These are phyloP conservation scores for Microcos paniculata DNA, from an alignment of 345 rosid species.

Conservation along the genomic window DNA sequence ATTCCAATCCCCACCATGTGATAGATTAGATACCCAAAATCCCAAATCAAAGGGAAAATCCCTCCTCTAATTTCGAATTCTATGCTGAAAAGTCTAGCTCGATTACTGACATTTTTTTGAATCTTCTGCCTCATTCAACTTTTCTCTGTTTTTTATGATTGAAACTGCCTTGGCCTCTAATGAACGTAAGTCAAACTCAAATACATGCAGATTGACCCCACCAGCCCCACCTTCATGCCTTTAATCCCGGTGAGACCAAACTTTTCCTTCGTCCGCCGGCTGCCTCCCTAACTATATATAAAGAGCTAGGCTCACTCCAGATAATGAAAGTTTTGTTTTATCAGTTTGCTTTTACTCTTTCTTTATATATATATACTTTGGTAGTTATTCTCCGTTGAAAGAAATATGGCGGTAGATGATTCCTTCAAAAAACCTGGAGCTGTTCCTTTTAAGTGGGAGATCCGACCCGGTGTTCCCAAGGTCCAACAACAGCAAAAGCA, in stretches of 20 bases:
- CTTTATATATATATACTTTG: background rate
- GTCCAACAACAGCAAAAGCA: constrained; percentile 27
- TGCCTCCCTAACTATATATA: background rate
- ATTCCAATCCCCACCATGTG: background rate
- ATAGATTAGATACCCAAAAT: background rate
- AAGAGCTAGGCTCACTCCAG: background rate
- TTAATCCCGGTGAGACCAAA: constrained; percentile 41
- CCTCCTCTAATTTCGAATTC: constrained; percentile 10
- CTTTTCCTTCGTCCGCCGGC: background rate
- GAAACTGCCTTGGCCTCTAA: background rate
- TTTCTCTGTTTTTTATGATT: background rate
- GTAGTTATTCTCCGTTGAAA: background rate
- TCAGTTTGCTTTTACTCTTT: background rate
- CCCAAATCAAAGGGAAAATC: constrained; percentile 9
- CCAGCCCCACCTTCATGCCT: constrained; percentile 52
- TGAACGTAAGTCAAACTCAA: constrained; percentile 34
- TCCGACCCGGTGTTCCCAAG: constrained; percentile 95
- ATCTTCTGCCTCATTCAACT: constrained; percentile 6
- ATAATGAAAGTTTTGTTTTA: background rate
- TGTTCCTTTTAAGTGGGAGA: constrained; percentile 93
- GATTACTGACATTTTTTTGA: constrained; percentile 6
- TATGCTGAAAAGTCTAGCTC: background rate
- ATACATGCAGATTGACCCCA: constrained; percentile 19
- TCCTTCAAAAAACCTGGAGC: constrained; percentile 79
- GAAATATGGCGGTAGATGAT: constrained; percentile 51